Percentiles rank a stretch among this genome's conserved stretches.
Conservation (phyloP, 2,329 filamentous ascomycete genomes). For the Celoporthe dispersa region DNA sequence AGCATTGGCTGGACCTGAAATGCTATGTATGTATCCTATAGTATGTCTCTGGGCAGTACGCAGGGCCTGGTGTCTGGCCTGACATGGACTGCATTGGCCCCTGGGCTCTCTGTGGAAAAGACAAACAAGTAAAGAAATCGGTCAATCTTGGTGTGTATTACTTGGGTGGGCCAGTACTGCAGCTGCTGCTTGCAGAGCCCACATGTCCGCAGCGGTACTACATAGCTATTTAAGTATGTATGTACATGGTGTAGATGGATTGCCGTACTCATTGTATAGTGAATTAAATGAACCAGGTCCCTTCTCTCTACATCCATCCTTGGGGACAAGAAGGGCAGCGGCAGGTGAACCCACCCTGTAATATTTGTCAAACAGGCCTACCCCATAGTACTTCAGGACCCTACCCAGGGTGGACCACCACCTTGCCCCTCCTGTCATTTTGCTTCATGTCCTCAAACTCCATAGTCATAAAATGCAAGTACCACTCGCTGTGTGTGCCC, state of each 20-base stretch:
- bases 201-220: neutral
- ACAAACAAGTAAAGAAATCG: neutral
- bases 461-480: constrained; percentile 13
- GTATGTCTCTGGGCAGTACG: too few species aligned
- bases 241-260: too few species aligned
- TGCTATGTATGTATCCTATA: too few species aligned
- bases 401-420: constrained; percentile 22
- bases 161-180: neutral
- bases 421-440: constrained; percentile 27
- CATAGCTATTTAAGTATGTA: neutral
- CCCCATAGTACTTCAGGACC: constrained; percentile 7
- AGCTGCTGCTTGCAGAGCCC: neutral
- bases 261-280: too few species aligned
- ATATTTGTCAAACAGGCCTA: constrained; percentile 28
- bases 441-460: constrained; percentile 24
- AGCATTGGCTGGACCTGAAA: neutral
- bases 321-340: neutral
- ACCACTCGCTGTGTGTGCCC: constrained; percentile 11
- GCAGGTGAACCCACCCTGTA: constrained; percentile 11
- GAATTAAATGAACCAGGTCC: neutral
- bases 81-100: neutral
- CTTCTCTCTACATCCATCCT: neutral
- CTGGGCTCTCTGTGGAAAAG: neutral
- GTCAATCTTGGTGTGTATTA: neutral
- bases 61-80: too few species aligned